These are phyloP conservation scores for Polygonum maritimum DNA, from an alignment of 148 eudicot genomes.

Conservation along the genomic window DNA sequence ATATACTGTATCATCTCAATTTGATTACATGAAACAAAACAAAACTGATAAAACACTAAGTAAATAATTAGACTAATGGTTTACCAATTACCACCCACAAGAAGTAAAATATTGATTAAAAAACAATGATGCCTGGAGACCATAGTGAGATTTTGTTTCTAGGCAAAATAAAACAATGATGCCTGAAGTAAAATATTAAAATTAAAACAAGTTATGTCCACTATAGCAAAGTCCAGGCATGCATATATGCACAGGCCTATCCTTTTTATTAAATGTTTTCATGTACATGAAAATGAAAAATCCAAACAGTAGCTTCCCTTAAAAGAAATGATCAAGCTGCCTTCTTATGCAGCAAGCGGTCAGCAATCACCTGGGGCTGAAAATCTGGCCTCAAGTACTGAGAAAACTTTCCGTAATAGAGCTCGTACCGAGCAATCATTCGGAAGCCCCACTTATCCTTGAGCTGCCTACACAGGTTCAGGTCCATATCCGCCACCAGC, in stretches of 20 bases:
- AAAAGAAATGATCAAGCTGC: slow-evolving; percentile 7
- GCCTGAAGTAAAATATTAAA: no score
- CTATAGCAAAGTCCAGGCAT: not conserved
- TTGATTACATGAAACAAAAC: no score
- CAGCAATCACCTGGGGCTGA: slow-evolving; percentile 78
- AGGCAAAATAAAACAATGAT: no score
- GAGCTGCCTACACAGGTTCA: slow-evolving; percentile 83
- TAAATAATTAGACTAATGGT: no score
- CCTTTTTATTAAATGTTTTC: not conserved
- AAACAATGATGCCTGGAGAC: no score
- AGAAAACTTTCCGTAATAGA: slow-evolving; percentile 66
- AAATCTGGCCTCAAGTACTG: slow-evolving; percentile 61
- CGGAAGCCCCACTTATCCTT: slow-evolving; percentile 96
- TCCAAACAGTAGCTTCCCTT: not conserved
- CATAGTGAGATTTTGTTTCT: no score
- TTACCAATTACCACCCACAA: no score
- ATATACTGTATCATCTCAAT: no score
- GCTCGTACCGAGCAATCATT: no score
- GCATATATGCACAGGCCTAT: not conserved
- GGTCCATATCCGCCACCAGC: slow-evolving; percentile 87
- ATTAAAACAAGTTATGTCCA: not conserved
- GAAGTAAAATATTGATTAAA: no score
- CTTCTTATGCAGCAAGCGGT: slow-evolving; percentile 63
- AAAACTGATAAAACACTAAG: no score
- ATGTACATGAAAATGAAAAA: not conserved